Evolutionary conservation across 192 early-diverging fungal genomes (phyloP).

Genomic region (Piromyces finnis): DNA sequence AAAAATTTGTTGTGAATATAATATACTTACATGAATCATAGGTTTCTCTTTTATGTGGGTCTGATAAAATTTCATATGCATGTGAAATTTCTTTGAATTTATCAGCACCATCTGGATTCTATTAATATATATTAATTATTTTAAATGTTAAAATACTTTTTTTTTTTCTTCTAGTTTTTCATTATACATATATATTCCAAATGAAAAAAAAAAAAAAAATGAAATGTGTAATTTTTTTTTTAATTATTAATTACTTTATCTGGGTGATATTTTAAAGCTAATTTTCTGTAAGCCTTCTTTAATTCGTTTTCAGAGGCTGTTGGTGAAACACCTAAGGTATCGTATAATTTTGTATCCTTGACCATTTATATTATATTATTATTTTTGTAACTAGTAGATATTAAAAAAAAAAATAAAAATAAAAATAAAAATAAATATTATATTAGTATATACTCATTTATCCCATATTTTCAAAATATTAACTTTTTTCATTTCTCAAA

Average conservation of each 20-base stretch:
- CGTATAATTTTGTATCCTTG: constrained; percentile 82
- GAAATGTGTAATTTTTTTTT: too few relatives aligned
- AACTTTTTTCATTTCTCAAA: too few relatives aligned
- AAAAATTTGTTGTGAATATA: too few relatives aligned
- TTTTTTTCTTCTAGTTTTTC: too few relatives aligned
- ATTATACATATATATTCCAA: too few relatives aligned
- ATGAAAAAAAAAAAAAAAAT: too few relatives aligned
- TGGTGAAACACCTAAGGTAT: constrained; percentile 68
- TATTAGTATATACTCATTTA: too few relatives aligned
- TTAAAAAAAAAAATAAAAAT: too few relatives aligned
- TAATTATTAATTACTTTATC: constrained; percentile 4
- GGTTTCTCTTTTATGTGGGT: background rate
- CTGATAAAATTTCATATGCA: background rate
- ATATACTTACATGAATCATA: background rate
- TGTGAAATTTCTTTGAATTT: background rate
- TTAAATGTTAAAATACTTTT: background rate
- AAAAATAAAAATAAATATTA: too few relatives aligned
- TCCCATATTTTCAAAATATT: too few relatives aligned
- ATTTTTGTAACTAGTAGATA: too few relatives aligned
- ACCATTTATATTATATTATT: constrained; percentile 13
- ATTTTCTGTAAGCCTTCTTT: constrained; percentile 96
- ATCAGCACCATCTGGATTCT: background rate
- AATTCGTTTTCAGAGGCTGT: constrained; percentile 59
- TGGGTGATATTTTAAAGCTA: constrained; percentile 77
- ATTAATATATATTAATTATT: constrained; percentile 1